These are phyloP conservation scores for Scytalidium lignicola DNA, from an alignment of 2,329 filamentous ascomycete genomes.

Conservation along the genomic window DNA sequence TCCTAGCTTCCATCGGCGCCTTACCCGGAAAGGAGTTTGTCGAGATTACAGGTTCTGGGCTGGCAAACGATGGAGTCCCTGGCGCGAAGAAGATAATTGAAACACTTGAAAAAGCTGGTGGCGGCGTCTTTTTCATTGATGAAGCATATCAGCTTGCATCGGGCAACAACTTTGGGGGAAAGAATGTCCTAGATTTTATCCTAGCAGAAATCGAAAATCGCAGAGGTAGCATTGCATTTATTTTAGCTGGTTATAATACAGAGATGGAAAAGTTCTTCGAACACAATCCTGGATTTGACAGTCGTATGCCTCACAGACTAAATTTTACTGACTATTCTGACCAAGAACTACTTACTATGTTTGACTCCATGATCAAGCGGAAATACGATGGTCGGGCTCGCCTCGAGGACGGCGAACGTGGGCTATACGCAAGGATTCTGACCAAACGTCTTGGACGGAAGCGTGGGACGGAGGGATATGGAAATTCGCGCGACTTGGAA, in stretches of 20 bases:
- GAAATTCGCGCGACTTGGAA: constrained; percentile 63
- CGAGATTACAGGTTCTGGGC: constrained; percentile 51
- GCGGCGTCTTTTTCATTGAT: constrained; percentile 57
- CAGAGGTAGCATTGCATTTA: constrained; percentile 61
- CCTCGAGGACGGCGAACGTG: constrained; percentile 48
- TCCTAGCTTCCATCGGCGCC: constrained; percentile 37
- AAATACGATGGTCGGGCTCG: constrained; percentile 51
- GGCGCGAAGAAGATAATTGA: constrained; percentile 50
- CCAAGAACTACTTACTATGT: constrained; percentile 54
- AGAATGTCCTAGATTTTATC: constrained; percentile 37
- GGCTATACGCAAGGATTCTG: constrained; percentile 60
- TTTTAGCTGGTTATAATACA: constrained; percentile 55
- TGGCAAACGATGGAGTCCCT: constrained; percentile 55
- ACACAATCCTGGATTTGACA: constrained; percentile 29
- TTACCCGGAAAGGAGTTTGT: constrained; percentile 23
- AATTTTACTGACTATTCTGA: constrained; percentile 52
- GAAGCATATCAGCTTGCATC: constrained; percentile 63
- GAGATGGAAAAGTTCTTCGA: constrained; percentile 28
- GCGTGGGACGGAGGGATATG: constrained; percentile 42
- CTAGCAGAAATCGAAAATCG: constrained; percentile 59
- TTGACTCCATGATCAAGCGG: constrained; percentile 45
- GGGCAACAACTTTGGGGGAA: constrained; percentile 60
- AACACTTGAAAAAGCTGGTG: constrained; percentile 57
- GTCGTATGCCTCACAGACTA: constrained; percentile 70
- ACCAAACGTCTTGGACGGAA: constrained; percentile 52